phyloP scores from a whole-genome alignment of 805 yeast genomes.

The Wickerhamomyces xylosicus region DNA sequence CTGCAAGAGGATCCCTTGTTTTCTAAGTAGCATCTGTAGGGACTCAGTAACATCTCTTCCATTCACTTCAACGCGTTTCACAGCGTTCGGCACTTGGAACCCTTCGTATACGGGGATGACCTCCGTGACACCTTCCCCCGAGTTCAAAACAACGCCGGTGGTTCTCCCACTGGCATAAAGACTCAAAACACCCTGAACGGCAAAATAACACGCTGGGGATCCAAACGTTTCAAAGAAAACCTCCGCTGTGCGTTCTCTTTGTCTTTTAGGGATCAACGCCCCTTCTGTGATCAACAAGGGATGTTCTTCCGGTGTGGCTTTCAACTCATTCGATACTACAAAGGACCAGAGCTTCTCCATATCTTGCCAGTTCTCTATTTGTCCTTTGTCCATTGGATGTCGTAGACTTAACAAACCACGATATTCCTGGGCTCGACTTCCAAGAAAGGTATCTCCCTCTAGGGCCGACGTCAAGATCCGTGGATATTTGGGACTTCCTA shows the following conservation, averaged over 20 bases:
- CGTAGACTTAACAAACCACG: slow-evolving; percentile 66
- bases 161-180: slow-evolving; percentile 85
- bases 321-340: slow-evolving; percentile 47
- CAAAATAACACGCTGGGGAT: slow-evolving; percentile 87
- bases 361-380: slow-evolving; percentile 73
- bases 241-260: slow-evolving; percentile 84
- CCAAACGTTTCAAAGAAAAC: slow-evolving; percentile 85
- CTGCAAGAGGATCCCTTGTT: slow-evolving; percentile 52
- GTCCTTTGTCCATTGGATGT: slow-evolving; percentile 75
- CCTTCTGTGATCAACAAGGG: slow-evolving; percentile 86
- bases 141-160: slow-evolving; percentile 80
- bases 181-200: slow-evolving; percentile 82
- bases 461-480: slow-evolving; percentile 70
- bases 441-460: slow-evolving; percentile 63
- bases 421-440: slow-evolving; percentile 60
- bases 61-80: slow-evolving; percentile 68
- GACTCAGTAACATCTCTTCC: slow-evolving; percentile 81
- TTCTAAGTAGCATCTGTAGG: slow-evolving; percentile 57
- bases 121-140: slow-evolving; percentile 91
- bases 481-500: slow-evolving; percentile 79
- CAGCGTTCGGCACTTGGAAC: slow-evolving; percentile 63
- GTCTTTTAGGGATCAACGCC: slow-evolving; percentile 73
- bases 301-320: slow-evolving; percentile 56
- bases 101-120: slow-evolving; percentile 89
- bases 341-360: slow-evolving; percentile 78